Evolutionary conservation across 2,329 filamentous ascomycete genomes (phyloP), one percentile per base, ranked within the genome.

Genomic region (Curvularia lunata): DNA sequence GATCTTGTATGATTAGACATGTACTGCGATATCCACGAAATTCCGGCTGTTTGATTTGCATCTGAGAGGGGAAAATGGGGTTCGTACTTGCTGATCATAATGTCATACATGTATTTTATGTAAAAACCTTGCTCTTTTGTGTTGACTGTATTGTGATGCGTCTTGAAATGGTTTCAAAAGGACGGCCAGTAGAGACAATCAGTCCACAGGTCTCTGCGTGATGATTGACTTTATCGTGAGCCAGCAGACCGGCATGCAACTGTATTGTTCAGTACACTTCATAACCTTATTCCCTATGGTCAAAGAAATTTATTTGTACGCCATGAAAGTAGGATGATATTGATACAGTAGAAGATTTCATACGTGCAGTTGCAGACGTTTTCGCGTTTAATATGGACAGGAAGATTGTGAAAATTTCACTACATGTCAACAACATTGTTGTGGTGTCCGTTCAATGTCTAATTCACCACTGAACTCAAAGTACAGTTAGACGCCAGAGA

Each of bases 1-100:
- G 23, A 18, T 52, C 28, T 48, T 52, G 54, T 56, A 56, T 8
- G n/a, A 52, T 43, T 45, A 47, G 37, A 38, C 37, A 48, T 43
- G 46, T 47, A 30, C 32, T 52, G 37, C 38, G 48, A 46, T 34
- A 42, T 32, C 19, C 27, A 9, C n/a, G 32, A 41, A 48, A 46
- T 23, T 27, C 21, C 25, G 16, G 6, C 34, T 37, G 5, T n/a
- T 37, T 18, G 34, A 18, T 8, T n/a, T 18, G 16, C 16, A 37
- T 37, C 16, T 18, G 13, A 37, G 34, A 37, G 16, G 5, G 13
- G 5, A 18, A 18, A 37, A 18, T 12, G 16, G 34, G 16, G 7
- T 37, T 37, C 5, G 32, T 37, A n/a, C 34, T 37, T 18, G 16
- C 18, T 37, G 6, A 18, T 18, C 7, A 37, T 37, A 18, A 37